Base-by-base conservation (phyloP, 2,329 filamentous ascomycete species). In the Sporothrix humicola region DNA sequence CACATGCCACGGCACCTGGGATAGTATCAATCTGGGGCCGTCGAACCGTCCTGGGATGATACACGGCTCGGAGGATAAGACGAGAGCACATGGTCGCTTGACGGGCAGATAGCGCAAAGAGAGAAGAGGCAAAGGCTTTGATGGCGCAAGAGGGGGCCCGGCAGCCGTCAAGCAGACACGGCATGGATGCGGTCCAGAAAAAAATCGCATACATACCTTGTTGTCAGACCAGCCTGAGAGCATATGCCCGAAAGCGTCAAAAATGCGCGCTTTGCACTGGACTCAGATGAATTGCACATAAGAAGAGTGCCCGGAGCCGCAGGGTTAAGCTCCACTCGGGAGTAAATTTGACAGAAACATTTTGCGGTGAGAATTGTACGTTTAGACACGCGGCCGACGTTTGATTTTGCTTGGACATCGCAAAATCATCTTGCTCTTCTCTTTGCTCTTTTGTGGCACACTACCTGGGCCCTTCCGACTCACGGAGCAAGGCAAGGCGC, bases 51-150 rank as follows among this genome's bases (percentile, higher is more conserved):
- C n/a, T 52, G 48, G 20, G 46, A 42, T 12, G 48, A 69, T 26
- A 37, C 65, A 69, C 66, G 66, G 66, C 48, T 69, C 48, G 66
- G 26, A 69, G 66, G 66, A 58, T 44, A 68, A 52, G 63, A 26
- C 63, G 63, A 50, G 44, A 58, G 50, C 26, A 69, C 50, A 56
- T 58, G 50, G 17, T 58, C n/a, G 31, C 20, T 56, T 23, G 17
- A 50, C 20, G 50, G 50, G 26, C 66, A 44, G 50, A 69, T 44
- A 69, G 9, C 26, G 31, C 50, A 20, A 17, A 52, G 50, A n/a
- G 37, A 5, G 31, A 37, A 37, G 23, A 52, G 65, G 17, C 46
- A 10, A 69, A 52, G 12, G 65, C 9, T n/a, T 12, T 23, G 59
- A 46, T 65, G 59, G 46, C 7, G 17, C n/a, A 26, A 44, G n/a